Evolutionary conservation across 2,329 filamentous ascomycete species (phyloP).

Genomic region (Fusarium illudens): DNA sequence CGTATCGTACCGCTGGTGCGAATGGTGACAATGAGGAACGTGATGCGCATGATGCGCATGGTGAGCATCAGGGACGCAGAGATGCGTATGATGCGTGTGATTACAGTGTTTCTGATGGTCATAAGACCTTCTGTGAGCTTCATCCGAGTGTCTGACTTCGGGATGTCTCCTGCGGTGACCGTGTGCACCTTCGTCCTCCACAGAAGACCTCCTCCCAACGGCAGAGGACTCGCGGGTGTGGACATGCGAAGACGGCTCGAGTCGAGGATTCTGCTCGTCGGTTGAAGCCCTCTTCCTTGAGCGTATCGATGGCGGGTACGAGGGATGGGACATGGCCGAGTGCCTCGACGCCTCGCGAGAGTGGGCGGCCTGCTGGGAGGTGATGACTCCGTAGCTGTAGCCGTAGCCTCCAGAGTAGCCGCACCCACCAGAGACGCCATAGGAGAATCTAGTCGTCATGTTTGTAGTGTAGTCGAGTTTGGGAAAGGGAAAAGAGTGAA

Average conservation of each 20-base stretch:
- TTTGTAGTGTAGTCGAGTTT: not conserved
- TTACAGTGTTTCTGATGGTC: conserved; percentile 5
- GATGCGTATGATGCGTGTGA: not conserved
- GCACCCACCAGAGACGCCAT: not conserved
- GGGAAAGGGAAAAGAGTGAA: not conserved
- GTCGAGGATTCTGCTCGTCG: conserved; percentile 5
- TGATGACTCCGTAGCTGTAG: conserved; percentile 1
- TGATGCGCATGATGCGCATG: conserved; percentile 3
- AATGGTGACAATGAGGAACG: not conserved
- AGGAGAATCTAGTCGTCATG: not conserved
- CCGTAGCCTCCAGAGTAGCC: not conserved
- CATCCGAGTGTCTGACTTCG: not conserved
- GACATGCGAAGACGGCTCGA: not conserved
- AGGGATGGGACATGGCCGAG: not conserved
- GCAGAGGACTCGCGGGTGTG: conserved; percentile 24
- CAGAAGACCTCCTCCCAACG: conserved; percentile 12
- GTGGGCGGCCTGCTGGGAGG: not conserved
- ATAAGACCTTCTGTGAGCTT: not conserved
- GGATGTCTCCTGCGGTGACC: not conserved
- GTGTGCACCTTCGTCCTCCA: conserved; percentile 14
- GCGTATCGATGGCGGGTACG: not conserved
- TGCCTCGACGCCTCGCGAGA: not conserved
- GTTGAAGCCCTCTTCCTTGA: conserved; percentile 4
- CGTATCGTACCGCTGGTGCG: not conserved
- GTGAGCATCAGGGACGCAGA: not conserved